A percentile compares a stretch with the other conserved stretches of the same genome.
Evolutionary conservation across 1,139 yeast genomes (phyloP).

Genomic region (Hyphopichia burtonii): DNA sequence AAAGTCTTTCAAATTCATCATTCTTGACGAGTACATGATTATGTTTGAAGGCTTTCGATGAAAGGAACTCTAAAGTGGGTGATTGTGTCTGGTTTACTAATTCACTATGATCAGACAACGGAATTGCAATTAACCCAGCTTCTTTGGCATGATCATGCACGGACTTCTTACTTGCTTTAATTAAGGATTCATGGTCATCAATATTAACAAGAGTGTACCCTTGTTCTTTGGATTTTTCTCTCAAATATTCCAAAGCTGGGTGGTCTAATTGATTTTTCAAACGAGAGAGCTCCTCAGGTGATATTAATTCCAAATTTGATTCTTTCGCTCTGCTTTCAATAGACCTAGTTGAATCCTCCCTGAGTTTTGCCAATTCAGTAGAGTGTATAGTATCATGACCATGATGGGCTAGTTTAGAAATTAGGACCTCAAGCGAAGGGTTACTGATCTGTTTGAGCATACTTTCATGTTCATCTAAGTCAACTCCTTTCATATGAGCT

Average conservation of each 20-base stretch:
- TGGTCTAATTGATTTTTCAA: constrained; percentile 10
- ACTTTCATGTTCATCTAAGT: constrained; percentile 3
- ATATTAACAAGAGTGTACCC: constrained; percentile 30
- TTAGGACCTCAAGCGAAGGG: constrained; percentile 18
- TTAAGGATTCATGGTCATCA: constrained; percentile 17
- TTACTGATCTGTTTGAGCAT: constrained; percentile 1
- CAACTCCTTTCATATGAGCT: constrained; percentile 15
- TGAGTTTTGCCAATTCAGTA: constrained; percentile 5
- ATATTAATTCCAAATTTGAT: constrained; percentile 10
- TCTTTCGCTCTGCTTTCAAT: constrained; percentile 15
- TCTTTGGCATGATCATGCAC: constrained; percentile 12
- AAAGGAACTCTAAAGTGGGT: constrained; percentile 33
- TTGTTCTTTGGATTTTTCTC: constrained; percentile 25
- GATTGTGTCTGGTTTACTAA: constrained; percentile 7
- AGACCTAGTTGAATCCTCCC: constrained; percentile 5
- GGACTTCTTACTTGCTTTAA: constrained; percentile 9
- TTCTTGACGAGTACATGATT: neutral
- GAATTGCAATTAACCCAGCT: constrained; percentile 15
- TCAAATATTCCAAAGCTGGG: constrained; percentile 28
- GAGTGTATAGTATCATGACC: constrained; percentile 7
- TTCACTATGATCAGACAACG: constrained; percentile 8
- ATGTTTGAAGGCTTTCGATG: constrained; percentile 13
- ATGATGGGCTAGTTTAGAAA: constrained; percentile 16
- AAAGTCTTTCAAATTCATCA: constrained; percentile 7
- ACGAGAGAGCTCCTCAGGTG: constrained; percentile 1